Conservation (phyloP, 2,329 filamentous ascomycete species). For the Penicillium sp. region DNA sequence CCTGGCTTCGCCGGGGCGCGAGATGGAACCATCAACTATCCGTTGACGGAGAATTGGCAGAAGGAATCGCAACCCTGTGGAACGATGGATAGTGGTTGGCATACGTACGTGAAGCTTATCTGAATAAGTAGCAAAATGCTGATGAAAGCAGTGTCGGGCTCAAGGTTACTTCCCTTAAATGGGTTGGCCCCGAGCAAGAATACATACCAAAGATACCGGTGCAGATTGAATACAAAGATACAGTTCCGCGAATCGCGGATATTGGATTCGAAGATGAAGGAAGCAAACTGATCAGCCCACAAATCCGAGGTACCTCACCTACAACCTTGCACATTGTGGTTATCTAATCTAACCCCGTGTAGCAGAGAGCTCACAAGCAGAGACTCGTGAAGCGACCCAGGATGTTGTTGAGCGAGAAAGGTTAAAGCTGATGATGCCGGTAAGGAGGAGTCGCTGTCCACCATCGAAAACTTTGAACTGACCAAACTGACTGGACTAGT, state of each 20-base stretch:
- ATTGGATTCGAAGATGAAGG: constrained; percentile 31
- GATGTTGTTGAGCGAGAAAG: constrained; percentile 34
- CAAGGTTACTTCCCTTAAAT: constrained; percentile 41
- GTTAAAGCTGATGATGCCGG: constrained; percentile 39
- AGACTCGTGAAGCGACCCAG: constrained; percentile 37
- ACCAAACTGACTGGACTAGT: constrained; percentile 17
- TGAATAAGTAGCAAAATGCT: constrained; percentile 8
- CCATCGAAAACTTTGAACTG: not conserved
- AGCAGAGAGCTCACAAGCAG: constrained; percentile 23
- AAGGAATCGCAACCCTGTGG: constrained; percentile 40
- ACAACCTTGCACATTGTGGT: not conserved
- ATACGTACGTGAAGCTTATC: constrained; percentile 38
- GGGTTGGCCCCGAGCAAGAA: constrained; percentile 33
- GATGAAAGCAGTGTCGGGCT: constrained; percentile 37
- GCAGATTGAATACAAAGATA: constrained; percentile 37
- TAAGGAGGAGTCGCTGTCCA: constrained; percentile 14
- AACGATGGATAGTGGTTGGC: constrained; percentile 44
- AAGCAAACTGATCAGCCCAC: not conserved
- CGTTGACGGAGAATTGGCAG: constrained; percentile 43
- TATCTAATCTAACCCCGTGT: not conserved
- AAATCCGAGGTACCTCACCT: constrained; percentile 7
- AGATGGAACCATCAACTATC: constrained; percentile 41
- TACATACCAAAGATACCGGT: constrained; percentile 31
- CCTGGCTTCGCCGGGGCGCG: constrained; percentile 43
- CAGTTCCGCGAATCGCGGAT: constrained; percentile 29